Conservation (phyloP, 2,329 filamentous ascomycete genomes). For the Exophiala mesophila region DNA sequence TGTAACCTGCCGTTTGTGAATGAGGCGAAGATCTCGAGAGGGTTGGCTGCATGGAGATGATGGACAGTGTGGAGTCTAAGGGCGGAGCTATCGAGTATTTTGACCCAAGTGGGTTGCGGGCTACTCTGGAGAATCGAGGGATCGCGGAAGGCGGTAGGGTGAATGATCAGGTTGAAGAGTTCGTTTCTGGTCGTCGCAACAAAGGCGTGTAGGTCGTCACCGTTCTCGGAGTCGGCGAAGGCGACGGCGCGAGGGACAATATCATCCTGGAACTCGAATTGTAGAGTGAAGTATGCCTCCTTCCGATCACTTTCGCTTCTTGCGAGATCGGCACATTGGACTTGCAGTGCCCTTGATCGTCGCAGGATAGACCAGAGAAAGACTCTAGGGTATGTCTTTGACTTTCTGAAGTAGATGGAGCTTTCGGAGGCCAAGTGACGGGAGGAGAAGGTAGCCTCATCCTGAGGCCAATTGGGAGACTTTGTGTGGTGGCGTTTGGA, state of each 20-base stretch:
- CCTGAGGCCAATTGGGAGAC: conserved; percentile 6
- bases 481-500: conserved; percentile 8
- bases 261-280: conserved; percentile 68
- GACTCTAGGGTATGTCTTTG: conserved; percentile 70
- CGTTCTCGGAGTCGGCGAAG: conserved; percentile 72
- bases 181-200: conserved; percentile 73
- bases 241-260: conserved; percentile 75
- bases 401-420: conserved; percentile 77
- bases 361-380: conserved; percentile 90
- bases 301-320: conserved; percentile 56
- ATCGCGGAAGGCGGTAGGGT: conserved; percentile 71
- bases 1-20: conserved; percentile 49
- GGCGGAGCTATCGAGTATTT: conserved; percentile 61
- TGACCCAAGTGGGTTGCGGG: conserved; percentile 70
- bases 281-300: conserved; percentile 70
- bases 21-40: conserved; percentile 71
- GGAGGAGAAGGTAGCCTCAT: conserved; percentile 65
- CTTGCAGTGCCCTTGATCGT: conserved; percentile 71
- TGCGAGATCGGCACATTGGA: conserved; percentile 76
- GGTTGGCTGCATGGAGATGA: conserved; percentile 68
- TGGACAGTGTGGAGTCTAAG: conserved; percentile 68
- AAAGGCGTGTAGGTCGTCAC: conserved; percentile 73
- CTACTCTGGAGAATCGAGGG: conserved; percentile 62
- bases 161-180: conserved; percentile 77
- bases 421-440: conserved; percentile 71